Evolutionary conservation across 306 rosid genomes (phyloP), one percentile per base, ranked within the genome.

Genomic region (Carpinus fangiana): DNA sequence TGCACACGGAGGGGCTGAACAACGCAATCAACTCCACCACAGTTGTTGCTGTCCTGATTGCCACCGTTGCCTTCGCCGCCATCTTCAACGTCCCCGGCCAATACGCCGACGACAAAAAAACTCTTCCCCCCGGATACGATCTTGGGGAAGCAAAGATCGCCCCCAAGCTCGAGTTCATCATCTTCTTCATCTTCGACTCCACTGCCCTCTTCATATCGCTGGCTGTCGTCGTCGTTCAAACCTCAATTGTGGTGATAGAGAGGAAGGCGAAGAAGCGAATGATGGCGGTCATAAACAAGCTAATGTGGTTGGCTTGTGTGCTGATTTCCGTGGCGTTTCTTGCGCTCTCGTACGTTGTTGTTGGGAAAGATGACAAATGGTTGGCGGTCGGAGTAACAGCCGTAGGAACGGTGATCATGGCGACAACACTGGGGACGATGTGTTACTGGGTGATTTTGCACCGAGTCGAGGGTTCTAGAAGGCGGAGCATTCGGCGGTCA

Each of bases 141-240:
- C 72, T 48, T 1, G 97, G 97, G 34, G 93, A 89, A 82, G 97
- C 83, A 48, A 46, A 83, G 12, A 85, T 92, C 46, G 95, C 90
- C 62, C 89, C 87, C 0, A 68, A 76, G 53, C 31, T 56, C 0
- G 88, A 69, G 68, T 92, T 87, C 78, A 28, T 73, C 74, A 80
- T 90, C 51, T 92, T 92, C 81, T 75, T 89, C 82, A 76, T 87
- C 86, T 92, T 90, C 21, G 96, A 90, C 79, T 83, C 97, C 5
- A 76, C 83, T 17, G 97, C 97, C 50, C 88, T 92, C 79, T 92
- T 92, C 90, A 86, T 92, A 80, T 92, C 96, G 5, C 70, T 92
- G 80, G 97, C 96, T 67, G 97, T 92, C 26, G 97, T 92, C 86
- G 75, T 92, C 68, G 93, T 92, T 80, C 97, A 92, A 79, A 92